Evolutionary conservation across 2,329 filamentous ascomycete species (phyloP).

Genomic region (Verticillium longisporum): DNA sequence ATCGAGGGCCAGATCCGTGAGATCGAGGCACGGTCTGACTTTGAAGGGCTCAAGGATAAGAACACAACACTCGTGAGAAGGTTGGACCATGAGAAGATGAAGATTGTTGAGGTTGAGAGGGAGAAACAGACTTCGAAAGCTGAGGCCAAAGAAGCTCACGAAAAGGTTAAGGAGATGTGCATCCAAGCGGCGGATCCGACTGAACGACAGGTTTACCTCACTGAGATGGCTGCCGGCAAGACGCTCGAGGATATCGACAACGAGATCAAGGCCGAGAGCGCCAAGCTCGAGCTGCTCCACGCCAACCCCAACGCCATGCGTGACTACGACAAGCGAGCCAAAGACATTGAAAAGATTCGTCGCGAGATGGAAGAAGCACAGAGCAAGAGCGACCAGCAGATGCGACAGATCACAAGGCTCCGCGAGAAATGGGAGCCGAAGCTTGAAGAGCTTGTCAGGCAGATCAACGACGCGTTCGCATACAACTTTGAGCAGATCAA

Average conservation of each 20-base stretch:
- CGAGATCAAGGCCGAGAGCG: constrained; percentile 67
- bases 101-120: constrained; percentile 18
- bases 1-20: constrained; percentile 63
- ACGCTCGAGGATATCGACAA: constrained; percentile 59
- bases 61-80: constrained; percentile 52
- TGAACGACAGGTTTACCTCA: constrained; percentile 29
- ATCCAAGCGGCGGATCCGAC: constrained; percentile 24
- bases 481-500: constrained; percentile 92
- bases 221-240: constrained; percentile 37
- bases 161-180: constrained; percentile 32
- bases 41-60: constrained; percentile 58
- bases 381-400: constrained; percentile 46
- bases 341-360: constrained; percentile 61
- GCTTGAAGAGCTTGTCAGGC: constrained; percentile 68
- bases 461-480: constrained; percentile 85
- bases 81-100: constrained; percentile 38
- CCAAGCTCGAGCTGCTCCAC: constrained; percentile 73
- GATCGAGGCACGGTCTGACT: constrained; percentile 79
- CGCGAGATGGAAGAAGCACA: constrained; percentile 48
- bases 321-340: constrained; percentile 68
- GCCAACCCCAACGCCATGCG: constrained; percentile 68
- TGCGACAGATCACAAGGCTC: constrained; percentile 55
- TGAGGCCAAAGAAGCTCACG: constrained; percentile 25
- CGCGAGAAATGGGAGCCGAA: constrained; percentile 74
- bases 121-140: constrained; percentile 28